Evolutionary conservation across 75 land plant species (phyloP), one percentile per base, ranked within the genome.

Genomic region (Cupressus sempervirens): DNA sequence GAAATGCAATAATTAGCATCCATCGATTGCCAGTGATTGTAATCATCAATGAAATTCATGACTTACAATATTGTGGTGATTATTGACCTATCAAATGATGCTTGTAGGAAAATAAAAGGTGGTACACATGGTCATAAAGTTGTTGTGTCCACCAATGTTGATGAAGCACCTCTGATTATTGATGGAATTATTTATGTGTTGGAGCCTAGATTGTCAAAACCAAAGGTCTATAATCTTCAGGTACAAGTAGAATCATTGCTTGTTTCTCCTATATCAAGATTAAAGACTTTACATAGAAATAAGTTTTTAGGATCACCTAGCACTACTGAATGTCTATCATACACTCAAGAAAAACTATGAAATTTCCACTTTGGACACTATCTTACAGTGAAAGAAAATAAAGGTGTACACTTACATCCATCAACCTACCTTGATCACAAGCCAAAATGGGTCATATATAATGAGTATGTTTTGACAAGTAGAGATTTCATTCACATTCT

Each of bases 261-360:
- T 56, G 88, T 80, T 56, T 43, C 88, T 54, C 88, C 88, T 32
- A 88, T 88, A 38, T 88, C 88, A 43, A 84, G 76, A 73, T 87
- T 87, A 46, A 87, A 87, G 45, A 43, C 45, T 43, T 43, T 43
- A 43, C 45, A 43, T 84, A 85, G 48, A n/a, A n/a, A n/a, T n/a
- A n/a, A n/a, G n/a, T n/a, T n/a, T n/a, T n/a, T n/a, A n/a, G n/a
- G n/a, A n/a, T n/a, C n/a, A n/a, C n/a, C n/a, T n/a, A n/a, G n/a
- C n/a, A n/a, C n/a, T n/a, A n/a, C n/a, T n/a, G n/a, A n/a, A n/a
- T n/a, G n/a, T n/a, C n/a, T n/a, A n/a, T n/a, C 92, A 91, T 62
- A 91, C 92, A 43, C 89, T 87, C 91, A 91, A 91, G 86, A 87
- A 89, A 85, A 91, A 87, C 70, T 85, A 91, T 91, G n/a, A n/a